Percentiles rank a stretch among this genome's conserved stretches.
Evolutionary conservation across 2,329 filamentous ascomycete genomes (phyloP).

Genomic region (Intubia oerlemansii): DNA sequence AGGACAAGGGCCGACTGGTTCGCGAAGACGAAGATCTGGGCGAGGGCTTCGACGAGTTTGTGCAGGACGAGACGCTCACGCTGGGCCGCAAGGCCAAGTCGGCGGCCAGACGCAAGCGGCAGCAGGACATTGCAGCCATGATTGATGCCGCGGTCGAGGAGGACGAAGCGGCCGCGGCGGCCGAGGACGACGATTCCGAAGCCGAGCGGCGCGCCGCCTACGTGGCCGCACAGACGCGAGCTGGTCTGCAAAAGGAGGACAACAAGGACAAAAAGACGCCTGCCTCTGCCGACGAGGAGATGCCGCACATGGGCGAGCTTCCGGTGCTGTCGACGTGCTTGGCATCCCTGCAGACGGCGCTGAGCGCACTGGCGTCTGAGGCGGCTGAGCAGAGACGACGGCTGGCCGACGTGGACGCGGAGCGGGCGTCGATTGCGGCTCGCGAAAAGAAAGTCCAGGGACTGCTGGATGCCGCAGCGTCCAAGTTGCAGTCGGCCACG

Average conservation of each 20-base stretch:
- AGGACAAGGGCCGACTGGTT: constrained; percentile 52
- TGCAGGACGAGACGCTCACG: constrained; percentile 53
- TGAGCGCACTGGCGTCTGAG: constrained; percentile 41
- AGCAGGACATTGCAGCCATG: constrained; percentile 61
- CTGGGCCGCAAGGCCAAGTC: constrained; percentile 61
- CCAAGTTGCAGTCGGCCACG: constrained; percentile 30
- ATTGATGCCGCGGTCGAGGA: constrained; percentile 33
- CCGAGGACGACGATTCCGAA: constrained; percentile 39
- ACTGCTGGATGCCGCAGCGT: constrained; percentile 60
- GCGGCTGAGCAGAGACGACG: constrained; percentile 36
- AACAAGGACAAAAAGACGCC: too few species aligned
- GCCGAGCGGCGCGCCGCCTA: constrained; percentile 61
- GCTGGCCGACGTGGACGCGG: constrained; percentile 44
- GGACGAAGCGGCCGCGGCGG: constrained; percentile 35
- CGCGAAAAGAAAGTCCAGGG: constrained; percentile 64
- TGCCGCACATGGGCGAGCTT: constrained; percentile 54
- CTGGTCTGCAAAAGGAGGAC: constrained; percentile 53
- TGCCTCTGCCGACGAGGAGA: constrained; percentile 11
- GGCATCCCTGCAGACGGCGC: constrained; percentile 35
- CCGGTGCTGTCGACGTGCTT: constrained; percentile 51
- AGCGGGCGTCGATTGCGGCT: constrained; percentile 44
- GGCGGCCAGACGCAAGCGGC: constrained; percentile 42
- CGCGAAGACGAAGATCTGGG: constrained; percentile 80
- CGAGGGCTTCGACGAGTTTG: constrained; percentile 83
- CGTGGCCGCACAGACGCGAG: constrained; percentile 66